These are phyloP conservation scores for Poa pratensis DNA, from an alignment of 176 grass and related monocot genomes.

Conservation along the genomic window DNA sequence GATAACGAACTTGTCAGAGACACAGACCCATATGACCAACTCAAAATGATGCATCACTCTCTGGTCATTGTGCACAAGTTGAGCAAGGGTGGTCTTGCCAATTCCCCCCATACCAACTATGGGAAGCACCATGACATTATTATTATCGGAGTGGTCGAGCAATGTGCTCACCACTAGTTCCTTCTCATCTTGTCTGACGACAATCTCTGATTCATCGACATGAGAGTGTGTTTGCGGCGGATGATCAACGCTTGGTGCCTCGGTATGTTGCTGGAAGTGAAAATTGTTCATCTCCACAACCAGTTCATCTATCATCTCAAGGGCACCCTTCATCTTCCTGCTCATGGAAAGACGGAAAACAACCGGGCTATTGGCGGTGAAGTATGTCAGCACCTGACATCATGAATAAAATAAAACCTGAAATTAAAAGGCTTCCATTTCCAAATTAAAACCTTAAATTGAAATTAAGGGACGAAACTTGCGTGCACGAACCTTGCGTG, in stretches of 20 bases:
- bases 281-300: not conserved
- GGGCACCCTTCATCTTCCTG: not conserved
- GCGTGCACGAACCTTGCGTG: not conserved
- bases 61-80: not conserved
- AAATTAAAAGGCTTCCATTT: too few relatives aligned
- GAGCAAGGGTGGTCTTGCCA: not conserved
- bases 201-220: not conserved
- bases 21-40: not conserved
- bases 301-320: not conserved
- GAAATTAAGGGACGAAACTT: too few relatives aligned
- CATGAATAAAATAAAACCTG: not conserved
- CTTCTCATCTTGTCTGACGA: not conserved
- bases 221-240: not conserved
- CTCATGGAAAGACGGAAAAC: not conserved
- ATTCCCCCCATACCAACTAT: conserved; percentile 18
- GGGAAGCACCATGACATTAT: not conserved
- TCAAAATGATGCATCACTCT: not conserved
- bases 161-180: not conserved
- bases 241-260: not conserved
- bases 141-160: not conserved
- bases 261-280: not conserved
- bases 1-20: not conserved
- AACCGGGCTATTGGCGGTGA: not conserved
- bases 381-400: not conserved
- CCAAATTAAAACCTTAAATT: too few relatives aligned